These are phyloP conservation scores for Cutaneotrichosporon sp. DNA, from an alignment of 1,284 basidiomycete species.

Conservation along the genomic window DNA sequence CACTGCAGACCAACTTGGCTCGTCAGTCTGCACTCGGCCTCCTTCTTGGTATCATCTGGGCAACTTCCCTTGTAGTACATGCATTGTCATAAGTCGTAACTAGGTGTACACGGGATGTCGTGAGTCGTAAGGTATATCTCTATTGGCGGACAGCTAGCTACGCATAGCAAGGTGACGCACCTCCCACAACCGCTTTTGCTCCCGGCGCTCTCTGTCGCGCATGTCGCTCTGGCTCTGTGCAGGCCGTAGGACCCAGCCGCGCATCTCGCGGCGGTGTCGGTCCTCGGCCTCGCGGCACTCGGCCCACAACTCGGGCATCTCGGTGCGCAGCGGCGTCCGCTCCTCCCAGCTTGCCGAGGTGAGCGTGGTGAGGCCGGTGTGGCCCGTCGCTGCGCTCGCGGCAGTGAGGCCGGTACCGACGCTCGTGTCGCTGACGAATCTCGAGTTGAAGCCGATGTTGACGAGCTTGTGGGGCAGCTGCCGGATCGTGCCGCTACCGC, in stretches of 20 bases:
- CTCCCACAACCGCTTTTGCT: conserved; percentile 51
- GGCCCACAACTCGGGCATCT: conserved; percentile 60
- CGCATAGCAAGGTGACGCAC: conserved; percentile 43
- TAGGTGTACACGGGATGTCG: conserved; percentile 6
- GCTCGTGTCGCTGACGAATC: conserved; percentile 2
- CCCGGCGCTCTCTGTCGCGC: conserved; percentile 38
- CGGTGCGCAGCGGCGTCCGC: conserved; percentile 16
- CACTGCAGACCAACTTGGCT: too few relatives aligned
- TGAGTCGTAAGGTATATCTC: not conserved
- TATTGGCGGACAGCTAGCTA: not conserved
- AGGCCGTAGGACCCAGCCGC: conserved; percentile 62
- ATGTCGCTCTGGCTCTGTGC: conserved; percentile 24
- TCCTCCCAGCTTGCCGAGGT: conserved; percentile 25
- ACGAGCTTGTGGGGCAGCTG: conserved; percentile 33
- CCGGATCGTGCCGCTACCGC: conserved; percentile 65
- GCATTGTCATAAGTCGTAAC: conserved; percentile 12
- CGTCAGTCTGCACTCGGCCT: not conserved
- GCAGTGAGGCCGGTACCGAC: not conserved
- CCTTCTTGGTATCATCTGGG: not conserved
- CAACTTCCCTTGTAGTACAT: conserved; percentile 13
- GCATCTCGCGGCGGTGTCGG: conserved; percentile 77
- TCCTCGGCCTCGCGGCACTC: conserved; percentile 73
- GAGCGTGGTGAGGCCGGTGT: conserved; percentile 37
- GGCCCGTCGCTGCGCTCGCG: conserved; percentile 1
- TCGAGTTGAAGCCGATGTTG: conserved; percentile 22